Percentiles rank a stretch among this genome's conserved stretches.
Conservation (phyloP, 768 basidiomycete genomes). For the Lentinula aciculospora region DNA sequence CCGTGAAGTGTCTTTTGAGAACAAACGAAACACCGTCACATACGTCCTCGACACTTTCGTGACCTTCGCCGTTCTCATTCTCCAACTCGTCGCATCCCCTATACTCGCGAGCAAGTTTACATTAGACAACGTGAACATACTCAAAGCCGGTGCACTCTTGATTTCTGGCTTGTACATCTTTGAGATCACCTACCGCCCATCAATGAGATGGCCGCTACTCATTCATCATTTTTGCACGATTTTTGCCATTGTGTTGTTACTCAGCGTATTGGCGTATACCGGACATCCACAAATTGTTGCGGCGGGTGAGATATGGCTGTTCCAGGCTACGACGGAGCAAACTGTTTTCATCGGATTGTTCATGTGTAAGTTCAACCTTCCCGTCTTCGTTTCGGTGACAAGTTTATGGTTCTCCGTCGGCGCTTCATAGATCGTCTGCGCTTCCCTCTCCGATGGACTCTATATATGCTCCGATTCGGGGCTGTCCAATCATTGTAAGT, state of each 20-base stretch:
- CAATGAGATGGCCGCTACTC: background rate
- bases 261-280: background rate
- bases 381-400: background rate
- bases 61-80: background rate
- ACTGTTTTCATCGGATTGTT: background rate
- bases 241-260: slow-evolving; percentile 1
- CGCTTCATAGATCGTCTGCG: background rate
- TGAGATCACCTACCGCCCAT: background rate
- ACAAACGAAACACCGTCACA: background rate
- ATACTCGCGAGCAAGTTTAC: background rate
- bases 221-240: slow-evolving; percentile 4
- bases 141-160: background rate
- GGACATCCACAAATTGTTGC: background rate
- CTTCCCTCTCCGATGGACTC: background rate
- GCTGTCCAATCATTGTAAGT: background rate
- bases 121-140: background rate
- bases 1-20: background rate
- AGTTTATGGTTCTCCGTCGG: background rate
- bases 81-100: background rate
- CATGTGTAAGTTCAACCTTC: background rate
- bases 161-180: slow-evolving; percentile 2
- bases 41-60: background rate
- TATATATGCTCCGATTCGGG: background rate
- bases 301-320: slow-evolving; percentile 1
- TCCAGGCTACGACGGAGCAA: slow-evolving; percentile 4